Percentiles rank a stretch among this genome's conserved stretches.
Conservation (phyloP, 129 eudicot genomes). For the Smallanthus sonchifolius region DNA sequence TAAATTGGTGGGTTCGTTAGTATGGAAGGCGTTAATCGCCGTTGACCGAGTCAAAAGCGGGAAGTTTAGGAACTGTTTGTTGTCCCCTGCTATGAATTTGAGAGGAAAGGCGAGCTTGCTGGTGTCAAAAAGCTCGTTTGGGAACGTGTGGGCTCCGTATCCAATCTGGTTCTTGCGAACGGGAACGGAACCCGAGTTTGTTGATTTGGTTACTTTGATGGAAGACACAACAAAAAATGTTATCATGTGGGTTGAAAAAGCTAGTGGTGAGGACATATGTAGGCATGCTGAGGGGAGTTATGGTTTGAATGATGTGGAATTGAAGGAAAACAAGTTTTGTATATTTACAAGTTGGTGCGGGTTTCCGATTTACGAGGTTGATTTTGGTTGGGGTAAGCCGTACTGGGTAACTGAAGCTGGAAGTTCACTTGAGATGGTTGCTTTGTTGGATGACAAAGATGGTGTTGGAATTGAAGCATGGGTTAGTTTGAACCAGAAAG, state of each 20-base stretch:
- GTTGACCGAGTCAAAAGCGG: slow-evolving; percentile 19
- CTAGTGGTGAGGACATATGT: slow-evolving; percentile 26
- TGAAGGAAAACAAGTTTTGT: background rate
- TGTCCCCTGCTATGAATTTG: slow-evolving; percentile 24
- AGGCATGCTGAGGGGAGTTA: slow-evolving; percentile 6
- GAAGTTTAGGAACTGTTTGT: slow-evolving; percentile 6
- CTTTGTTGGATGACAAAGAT: too few species aligned
- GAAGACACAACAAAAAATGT: slow-evolving; percentile 26
- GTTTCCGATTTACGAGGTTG: too few species aligned
- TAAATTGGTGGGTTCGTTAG: slow-evolving; percentile 19
- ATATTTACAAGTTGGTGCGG: too few species aligned
- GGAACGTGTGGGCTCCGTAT: slow-evolving; percentile 25
- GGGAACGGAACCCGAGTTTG: background rate
- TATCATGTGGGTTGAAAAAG: background rate
- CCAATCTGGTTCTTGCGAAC: slow-evolving; percentile 13
- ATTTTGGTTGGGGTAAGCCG: too few species aligned
- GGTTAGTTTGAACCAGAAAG: too few species aligned
- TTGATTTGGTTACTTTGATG: slow-evolving; percentile 15
- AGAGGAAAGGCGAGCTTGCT: slow-evolving; percentile 22
- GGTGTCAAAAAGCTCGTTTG: slow-evolving; percentile 19
- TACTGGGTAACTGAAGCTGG: too few species aligned
- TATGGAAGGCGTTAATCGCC: slow-evolving; percentile 29
- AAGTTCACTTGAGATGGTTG: too few species aligned
- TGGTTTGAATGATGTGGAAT: slow-evolving; percentile 13
- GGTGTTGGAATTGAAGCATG: too few species aligned